These are phyloP conservation scores for Pilatotrama ljubarskyi DNA, from an alignment of 768 basidiomycete species.

Conservation along the genomic window DNA sequence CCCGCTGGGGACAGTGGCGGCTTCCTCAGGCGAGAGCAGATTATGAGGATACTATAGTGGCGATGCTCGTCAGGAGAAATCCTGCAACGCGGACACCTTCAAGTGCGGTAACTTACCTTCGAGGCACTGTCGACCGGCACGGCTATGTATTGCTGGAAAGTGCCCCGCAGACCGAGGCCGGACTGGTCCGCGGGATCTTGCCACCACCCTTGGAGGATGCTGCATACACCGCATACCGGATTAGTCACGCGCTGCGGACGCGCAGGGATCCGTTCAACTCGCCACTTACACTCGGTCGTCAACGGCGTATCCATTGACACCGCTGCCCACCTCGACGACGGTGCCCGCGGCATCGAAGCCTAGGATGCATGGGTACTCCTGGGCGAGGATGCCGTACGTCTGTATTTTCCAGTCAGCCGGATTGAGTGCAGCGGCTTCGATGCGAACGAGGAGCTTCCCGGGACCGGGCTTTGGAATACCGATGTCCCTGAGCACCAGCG, in stretches of 20 bases:
- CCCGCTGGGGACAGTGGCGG: slow-evolving; percentile 31
- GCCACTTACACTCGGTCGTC: slow-evolving; percentile 43
- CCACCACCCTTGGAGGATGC: background rate
- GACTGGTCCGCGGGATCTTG: background rate
- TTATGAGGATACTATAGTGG: slow-evolving; percentile 28
- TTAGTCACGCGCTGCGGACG: no score
- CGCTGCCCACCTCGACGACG: slow-evolving; percentile 41
- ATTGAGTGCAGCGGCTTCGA: slow-evolving; percentile 33
- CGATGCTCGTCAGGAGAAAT: slow-evolving; percentile 11
- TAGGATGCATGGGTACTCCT: slow-evolving; percentile 33
- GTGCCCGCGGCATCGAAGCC: slow-evolving; percentile 34
- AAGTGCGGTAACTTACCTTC: slow-evolving; percentile 12
- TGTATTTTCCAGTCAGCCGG: slow-evolving; percentile 41
- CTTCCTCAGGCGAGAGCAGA: slow-evolving; percentile 33
- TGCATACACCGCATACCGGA: background rate
- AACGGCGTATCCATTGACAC: slow-evolving; percentile 34
- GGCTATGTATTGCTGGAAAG: slow-evolving; percentile 31
- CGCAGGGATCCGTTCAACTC: no score
- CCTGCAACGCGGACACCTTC: slow-evolving; percentile 22
- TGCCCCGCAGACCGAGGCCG: background rate
- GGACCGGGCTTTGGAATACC: slow-evolving; percentile 18
- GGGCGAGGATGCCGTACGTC: slow-evolving; percentile 31
- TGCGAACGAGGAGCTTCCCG: slow-evolving; percentile 30
- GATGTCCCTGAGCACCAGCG: no score
- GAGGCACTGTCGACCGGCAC: slow-evolving; percentile 27